Conservation (phyloP, 768 basidiomycete species). For the Auriscalpium microsporum region DNA sequence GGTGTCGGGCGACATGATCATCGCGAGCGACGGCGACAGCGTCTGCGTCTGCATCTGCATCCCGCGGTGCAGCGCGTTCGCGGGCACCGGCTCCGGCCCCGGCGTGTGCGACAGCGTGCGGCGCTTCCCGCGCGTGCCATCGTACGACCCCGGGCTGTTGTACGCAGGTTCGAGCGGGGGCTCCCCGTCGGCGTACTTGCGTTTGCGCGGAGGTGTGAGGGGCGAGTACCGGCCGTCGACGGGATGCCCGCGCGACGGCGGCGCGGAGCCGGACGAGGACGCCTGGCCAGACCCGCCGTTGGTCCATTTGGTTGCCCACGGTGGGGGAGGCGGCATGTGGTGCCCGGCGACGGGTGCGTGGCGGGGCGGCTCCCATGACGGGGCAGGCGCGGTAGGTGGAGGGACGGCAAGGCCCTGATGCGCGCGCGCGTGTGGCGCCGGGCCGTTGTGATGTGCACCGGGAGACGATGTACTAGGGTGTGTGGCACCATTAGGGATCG, state of each 20-base stretch:
- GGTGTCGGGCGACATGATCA: constrained; percentile 47
- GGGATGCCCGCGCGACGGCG: constrained; percentile 12
- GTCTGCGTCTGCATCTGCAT: constrained; percentile 30
- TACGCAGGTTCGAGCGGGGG: background rate
- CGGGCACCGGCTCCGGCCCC: constrained; percentile 13
- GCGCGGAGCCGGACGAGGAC: constrained; percentile 18
- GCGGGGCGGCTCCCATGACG: constrained; percentile 4
- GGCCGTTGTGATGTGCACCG: constrained; percentile 9
- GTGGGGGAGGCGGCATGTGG: constrained; percentile 30
- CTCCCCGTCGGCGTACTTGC: constrained; percentile 26
- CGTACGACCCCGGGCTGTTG: constrained; percentile 5
- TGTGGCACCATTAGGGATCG: constrained; percentile 19
- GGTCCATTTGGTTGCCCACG: constrained; percentile 25
- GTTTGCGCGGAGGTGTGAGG: constrained; percentile 22
- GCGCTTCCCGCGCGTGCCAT: constrained; percentile 9
- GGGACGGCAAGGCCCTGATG: constrained; percentile 20
- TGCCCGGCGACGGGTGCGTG: constrained; percentile 2
- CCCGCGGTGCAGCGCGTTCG: constrained; percentile 12
- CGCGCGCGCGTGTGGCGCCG: background rate
- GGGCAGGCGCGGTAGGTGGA: constrained; percentile 27
- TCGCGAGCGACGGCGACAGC: constrained; percentile 54
- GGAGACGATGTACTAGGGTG: constrained; percentile 16
- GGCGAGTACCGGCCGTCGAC: background rate
- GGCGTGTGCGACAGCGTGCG: constrained; percentile 15
- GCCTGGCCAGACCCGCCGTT: constrained; percentile 23